Evolutionary conservation across 495 filamentous ascomycete genomes (phyloP).

Genomic region (Penicillium bovifimosum): DNA sequence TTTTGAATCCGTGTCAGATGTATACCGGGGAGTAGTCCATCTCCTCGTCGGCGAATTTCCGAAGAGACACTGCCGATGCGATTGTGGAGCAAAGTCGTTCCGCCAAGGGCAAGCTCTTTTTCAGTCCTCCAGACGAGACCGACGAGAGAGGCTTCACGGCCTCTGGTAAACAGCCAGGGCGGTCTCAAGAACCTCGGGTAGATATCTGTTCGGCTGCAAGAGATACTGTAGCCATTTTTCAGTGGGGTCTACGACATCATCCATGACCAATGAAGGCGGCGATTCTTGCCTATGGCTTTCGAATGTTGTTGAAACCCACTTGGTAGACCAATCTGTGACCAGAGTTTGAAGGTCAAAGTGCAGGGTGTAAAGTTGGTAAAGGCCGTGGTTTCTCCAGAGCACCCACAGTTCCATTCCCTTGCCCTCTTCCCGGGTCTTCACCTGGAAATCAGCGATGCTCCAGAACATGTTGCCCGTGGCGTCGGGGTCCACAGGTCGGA

Average conservation of each 20-base stretch:
- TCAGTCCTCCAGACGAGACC: conserved; percentile 22
- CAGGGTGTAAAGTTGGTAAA: conserved; percentile 66
- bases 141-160: conserved; percentile 43
- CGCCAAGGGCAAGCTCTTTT: conserved; percentile 51
- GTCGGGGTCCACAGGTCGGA: conserved; percentile 66
- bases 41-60: conserved; percentile 53
- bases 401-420: conserved; percentile 70
- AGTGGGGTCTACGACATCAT: conserved; percentile 55
- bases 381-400: conserved; percentile 78
- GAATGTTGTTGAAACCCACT: conserved; percentile 68
- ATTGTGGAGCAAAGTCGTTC: conserved; percentile 67
- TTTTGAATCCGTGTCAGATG: conserved; percentile 65
- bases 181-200: conserved; percentile 71
- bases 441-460: conserved; percentile 79
- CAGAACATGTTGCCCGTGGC: conserved; percentile 70
- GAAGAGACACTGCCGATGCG: conserved; percentile 55
- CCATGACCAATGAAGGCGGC: conserved; percentile 49
- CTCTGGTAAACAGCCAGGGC: conserved; percentile 68
- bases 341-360: conserved; percentile 50
- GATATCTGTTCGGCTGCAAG: conserved; percentile 74
- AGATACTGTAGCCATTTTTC: conserved; percentile 57
- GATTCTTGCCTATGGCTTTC: conserved; percentile 53
- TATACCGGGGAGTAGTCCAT: conserved; percentile 67
- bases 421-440: conserved; percentile 49
- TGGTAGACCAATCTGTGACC: conserved; percentile 53